Percentiles rank a stretch among this genome's conserved stretches.
phyloP scores from a whole-genome alignment of 208 protist species.

The Acanthamoeba culbertsoni region DNA sequence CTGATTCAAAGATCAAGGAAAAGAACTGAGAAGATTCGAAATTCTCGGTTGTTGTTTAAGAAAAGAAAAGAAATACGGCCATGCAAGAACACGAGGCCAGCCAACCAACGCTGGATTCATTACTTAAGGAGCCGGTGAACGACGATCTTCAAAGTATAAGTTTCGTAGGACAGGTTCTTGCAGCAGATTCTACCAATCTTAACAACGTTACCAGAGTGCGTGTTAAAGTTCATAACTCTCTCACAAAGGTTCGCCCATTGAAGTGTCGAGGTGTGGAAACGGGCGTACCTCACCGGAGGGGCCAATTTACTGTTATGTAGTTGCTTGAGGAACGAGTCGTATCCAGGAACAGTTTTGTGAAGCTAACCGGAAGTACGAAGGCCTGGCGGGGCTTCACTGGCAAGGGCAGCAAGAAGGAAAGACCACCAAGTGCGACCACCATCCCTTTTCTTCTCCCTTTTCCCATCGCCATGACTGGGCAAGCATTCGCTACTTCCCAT shows the following conservation, averaged over 20 bases:
- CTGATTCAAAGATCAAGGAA: too few species aligned
- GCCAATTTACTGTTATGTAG: not conserved
- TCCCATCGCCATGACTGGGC: too few species aligned
- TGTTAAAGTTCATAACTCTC: not conserved
- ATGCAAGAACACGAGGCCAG: not conserved
- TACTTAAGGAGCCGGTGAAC: not conserved
- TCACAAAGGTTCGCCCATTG: not conserved
- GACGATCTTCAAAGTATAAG: not conserved
- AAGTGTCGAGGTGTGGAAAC: too few species aligned
- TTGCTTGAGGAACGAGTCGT: not conserved
- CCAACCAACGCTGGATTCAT: not conserved
- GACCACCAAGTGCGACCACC: not conserved
- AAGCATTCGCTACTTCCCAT: not conserved
- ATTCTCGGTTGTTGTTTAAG: not conserved
- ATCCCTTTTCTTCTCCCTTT: not conserved
- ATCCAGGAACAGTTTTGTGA: not conserved
- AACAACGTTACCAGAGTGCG: not conserved
- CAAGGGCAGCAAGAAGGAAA: not conserved
- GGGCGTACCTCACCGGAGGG: not conserved
- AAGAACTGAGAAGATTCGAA: not conserved
- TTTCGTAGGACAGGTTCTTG: not conserved
- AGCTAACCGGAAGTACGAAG: not conserved
- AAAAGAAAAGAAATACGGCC: not conserved
- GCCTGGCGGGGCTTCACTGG: not conserved
- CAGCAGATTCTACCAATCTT: not conserved